Percentiles rank a stretch among this genome's conserved stretches.
These are phyloP conservation scores for Sistotremastrum niveocremeum DNA, from an alignment of 768 basidiomycete species.

Conservation along the genomic window DNA sequence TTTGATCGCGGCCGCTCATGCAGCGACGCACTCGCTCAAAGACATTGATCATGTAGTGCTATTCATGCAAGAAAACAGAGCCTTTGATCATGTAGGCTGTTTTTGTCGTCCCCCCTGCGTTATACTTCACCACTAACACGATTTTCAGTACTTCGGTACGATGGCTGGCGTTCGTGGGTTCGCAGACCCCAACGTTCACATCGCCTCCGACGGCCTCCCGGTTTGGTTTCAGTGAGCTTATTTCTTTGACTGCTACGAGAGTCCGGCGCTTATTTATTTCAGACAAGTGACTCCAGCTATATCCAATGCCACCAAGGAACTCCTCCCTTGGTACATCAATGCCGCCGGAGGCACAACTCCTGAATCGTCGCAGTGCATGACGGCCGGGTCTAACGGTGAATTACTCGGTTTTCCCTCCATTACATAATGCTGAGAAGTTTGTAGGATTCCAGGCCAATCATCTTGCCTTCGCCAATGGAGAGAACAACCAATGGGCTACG, in stretches of 20 bases:
- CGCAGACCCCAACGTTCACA: conserved; percentile 6
- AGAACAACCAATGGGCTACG: conserved; percentile 8
- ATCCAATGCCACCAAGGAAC: conserved; percentile 3
- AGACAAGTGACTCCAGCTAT: conserved; percentile 4
- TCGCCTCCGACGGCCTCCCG: conserved; percentile 3
- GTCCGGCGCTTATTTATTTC: neutral
- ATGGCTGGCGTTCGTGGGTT: conserved; percentile 9
- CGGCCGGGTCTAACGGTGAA: conserved; percentile 6
- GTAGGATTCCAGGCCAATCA: conserved; percentile 4
- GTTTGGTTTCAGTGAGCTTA: conserved; percentile 6
- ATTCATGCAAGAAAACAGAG: conserved; percentile 11
- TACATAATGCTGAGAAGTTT: neutral
- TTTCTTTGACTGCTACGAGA: neutral
- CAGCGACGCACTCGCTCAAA: neutral
- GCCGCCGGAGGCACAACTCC: conserved; percentile 4
- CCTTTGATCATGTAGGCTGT: conserved; percentile 6
- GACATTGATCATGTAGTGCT: conserved; percentile 9
- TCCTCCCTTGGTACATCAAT: conserved; percentile 7
- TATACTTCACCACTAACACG: neutral
- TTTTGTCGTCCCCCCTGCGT: neutral
- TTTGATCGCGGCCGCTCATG: no score
- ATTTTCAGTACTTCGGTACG: conserved; percentile 7
- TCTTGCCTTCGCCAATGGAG: conserved; percentile 3
- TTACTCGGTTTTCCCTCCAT: neutral
- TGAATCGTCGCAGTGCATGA: conserved; percentile 7